phyloP scores from a whole-genome alignment of 768 basidiomycete species.

The Suillus hirtellus region DNA sequence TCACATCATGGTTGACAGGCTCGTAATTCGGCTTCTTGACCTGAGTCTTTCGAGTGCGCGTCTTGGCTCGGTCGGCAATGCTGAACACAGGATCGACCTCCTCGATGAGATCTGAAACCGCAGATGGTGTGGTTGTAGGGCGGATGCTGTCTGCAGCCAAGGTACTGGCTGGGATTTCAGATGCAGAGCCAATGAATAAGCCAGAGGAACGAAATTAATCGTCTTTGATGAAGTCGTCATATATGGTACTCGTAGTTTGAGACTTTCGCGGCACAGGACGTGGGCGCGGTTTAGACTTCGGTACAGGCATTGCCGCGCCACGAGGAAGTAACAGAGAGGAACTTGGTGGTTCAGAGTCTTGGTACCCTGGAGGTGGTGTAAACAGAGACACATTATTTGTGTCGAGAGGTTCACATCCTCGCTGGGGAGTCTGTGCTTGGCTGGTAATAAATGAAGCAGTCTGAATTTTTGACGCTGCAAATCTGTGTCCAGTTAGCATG shows the following conservation, averaged over 20 bases:
- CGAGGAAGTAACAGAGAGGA: constrained; percentile 11
- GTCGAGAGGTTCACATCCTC: constrained; percentile 8
- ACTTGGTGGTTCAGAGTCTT: constrained; percentile 14
- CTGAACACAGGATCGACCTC: constrained; percentile 31
- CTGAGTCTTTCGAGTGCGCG: constrained; percentile 43
- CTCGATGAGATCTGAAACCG: not conserved
- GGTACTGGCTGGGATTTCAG: constrained; percentile 14
- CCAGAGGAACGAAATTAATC: constrained; percentile 14
- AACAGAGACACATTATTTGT: constrained; percentile 25
- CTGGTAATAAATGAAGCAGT: constrained; percentile 15
- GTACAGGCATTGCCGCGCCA: constrained; percentile 6
- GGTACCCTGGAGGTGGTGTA: constrained; percentile 20
- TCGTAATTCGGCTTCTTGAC: constrained; percentile 16
- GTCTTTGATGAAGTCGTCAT: constrained; percentile 1
- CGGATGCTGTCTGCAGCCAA: not conserved
- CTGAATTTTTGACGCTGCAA: too few species aligned
- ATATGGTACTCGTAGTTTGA: constrained; percentile 3
- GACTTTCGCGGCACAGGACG: constrained; percentile 22
- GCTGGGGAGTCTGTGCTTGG: constrained; percentile 18
- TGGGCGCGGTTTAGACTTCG: constrained; percentile 29
- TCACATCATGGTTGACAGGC: constrained; percentile 5
- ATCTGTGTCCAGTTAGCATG: too few species aligned
- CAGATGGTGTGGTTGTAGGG: too few species aligned
- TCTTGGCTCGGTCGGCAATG: constrained; percentile 65
- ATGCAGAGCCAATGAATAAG: constrained; percentile 25